These are phyloP conservation scores for Ceratocystis cubensis DNA, from an alignment of 2,329 filamentous ascomycete genomes.

Conservation along the genomic window DNA sequence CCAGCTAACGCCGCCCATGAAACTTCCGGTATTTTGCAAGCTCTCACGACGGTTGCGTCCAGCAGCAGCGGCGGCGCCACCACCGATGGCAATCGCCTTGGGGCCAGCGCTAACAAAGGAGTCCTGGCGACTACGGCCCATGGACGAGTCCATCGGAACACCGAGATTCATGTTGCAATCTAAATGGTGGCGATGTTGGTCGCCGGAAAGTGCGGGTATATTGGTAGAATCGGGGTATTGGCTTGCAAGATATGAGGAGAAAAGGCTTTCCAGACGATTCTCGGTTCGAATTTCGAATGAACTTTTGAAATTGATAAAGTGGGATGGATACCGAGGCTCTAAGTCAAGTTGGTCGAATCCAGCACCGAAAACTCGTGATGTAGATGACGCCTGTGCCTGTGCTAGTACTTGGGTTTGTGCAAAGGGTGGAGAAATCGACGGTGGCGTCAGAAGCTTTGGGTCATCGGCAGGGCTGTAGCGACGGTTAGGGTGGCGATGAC, in stretches of 20 bases:
- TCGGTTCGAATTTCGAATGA: background rate
- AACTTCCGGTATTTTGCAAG: slow-evolving; percentile 42
- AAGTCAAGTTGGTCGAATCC: slow-evolving; percentile 1
- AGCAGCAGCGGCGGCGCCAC: slow-evolving; percentile 47
- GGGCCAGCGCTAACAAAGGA: slow-evolving; percentile 54
- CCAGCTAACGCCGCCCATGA: slow-evolving; percentile 86
- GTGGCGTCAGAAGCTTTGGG: slow-evolving; percentile 6
- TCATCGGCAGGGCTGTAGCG: slow-evolving; percentile 4
- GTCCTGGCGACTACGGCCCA: slow-evolving; percentile 48
- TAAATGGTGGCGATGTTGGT: slow-evolving; percentile 25
- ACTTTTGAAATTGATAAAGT: background rate
- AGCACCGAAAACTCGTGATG: slow-evolving; percentile 6
- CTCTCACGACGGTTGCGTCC: slow-evolving; percentile 49
- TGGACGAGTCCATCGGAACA: slow-evolving; percentile 42
- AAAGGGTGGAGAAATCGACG: slow-evolving; percentile 4
- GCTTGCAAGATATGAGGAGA: background rate
- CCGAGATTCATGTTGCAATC: slow-evolving; percentile 45
- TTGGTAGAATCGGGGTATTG: background rate
- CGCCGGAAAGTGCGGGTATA: background rate
- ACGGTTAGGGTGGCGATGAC: slow-evolving; percentile 1
- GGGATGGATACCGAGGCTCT: background rate
- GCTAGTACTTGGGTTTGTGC: background rate
- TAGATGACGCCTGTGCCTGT: background rate
- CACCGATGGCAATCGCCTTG: slow-evolving; percentile 55
- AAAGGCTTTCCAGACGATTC: background rate